phyloP scores from a whole-genome alignment of 805 yeast genomes.

The Candida argentea region DNA sequence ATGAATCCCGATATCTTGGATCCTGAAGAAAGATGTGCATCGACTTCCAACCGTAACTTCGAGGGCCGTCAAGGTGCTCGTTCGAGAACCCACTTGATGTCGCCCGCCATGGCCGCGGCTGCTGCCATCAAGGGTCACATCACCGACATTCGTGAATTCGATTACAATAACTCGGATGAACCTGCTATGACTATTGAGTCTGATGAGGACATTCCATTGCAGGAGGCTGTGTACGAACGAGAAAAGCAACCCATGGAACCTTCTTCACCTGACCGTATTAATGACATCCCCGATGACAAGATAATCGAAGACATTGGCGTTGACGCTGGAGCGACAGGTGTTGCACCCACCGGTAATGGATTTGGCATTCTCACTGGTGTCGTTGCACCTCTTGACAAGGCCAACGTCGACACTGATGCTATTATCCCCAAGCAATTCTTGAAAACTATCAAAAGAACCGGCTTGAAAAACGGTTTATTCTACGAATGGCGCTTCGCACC shows the following conservation, averaged over 20 bases:
- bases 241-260: constrained; percentile 49
- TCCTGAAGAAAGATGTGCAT: constrained; percentile 96
- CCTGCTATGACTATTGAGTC: constrained; percentile 47
- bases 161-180: constrained; percentile 48
- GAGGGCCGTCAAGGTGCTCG: constrained; percentile 98
- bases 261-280: constrained; percentile 44
- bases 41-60: constrained; percentile 96
- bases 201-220: constrained; percentile 44
- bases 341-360: constrained; percentile 54
- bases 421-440: constrained; percentile 97
- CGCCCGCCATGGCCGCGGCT: constrained; percentile 99
- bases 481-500: constrained; percentile 73
- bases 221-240: constrained; percentile 62
- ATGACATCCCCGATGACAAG: constrained; percentile 48
- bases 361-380: constrained; percentile 71
- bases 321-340: constrained; percentile 8
- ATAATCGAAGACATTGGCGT: constrained; percentile 5
- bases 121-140: constrained; percentile 90
- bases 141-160: constrained; percentile 79
- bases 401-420: constrained; percentile 97
- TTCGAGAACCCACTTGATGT: constrained; percentile 94
- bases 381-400: constrained; percentile 90
- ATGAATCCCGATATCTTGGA: constrained; percentile 97
- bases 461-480: constrained; percentile 79
- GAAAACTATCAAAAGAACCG: constrained; percentile 96